phyloP scores from a whole-genome alignment of 495 filamentous ascomycete species.

The Viridothelium virens region DNA sequence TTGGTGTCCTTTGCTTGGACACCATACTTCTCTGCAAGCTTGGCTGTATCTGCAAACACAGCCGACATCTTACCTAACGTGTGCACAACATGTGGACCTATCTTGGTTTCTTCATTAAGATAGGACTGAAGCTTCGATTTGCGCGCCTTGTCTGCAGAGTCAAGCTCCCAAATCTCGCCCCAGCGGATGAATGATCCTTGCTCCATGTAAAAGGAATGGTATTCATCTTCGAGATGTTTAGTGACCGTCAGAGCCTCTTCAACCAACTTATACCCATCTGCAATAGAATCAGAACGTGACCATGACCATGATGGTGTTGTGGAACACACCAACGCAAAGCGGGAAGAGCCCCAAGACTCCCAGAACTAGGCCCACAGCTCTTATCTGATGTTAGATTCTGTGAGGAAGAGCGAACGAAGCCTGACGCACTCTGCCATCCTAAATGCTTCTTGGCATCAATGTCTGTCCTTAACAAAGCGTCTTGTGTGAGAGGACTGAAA shows the following conservation, averaged over 20 bases:
- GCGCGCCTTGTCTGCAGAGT: background rate
- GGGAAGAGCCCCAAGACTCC: background rate
- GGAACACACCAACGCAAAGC: background rate
- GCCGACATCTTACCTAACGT: background rate
- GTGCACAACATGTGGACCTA: background rate
- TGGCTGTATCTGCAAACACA: background rate
- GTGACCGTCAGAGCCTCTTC: background rate
- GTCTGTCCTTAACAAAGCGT: too few species aligned
- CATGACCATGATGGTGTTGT: background rate
- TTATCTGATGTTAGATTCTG: background rate
- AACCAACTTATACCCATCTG: background rate
- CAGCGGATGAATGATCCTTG: background rate
- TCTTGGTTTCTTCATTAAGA: background rate
- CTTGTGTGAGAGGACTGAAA: too few species aligned
- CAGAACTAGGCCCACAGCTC: background rate
- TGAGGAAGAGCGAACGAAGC: too few species aligned
- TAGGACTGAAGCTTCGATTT: background rate
- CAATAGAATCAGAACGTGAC: background rate
- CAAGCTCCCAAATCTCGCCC: background rate
- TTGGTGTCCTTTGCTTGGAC: background rate
- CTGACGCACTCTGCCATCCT: too few species aligned
- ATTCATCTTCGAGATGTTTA: background rate
- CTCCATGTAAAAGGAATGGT: background rate
- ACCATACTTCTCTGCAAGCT: background rate
- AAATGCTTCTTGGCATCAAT: too few species aligned